phyloP scores from a whole-genome alignment of 164 flowering plant genomes.

The Protea cynaroides region DNA sequence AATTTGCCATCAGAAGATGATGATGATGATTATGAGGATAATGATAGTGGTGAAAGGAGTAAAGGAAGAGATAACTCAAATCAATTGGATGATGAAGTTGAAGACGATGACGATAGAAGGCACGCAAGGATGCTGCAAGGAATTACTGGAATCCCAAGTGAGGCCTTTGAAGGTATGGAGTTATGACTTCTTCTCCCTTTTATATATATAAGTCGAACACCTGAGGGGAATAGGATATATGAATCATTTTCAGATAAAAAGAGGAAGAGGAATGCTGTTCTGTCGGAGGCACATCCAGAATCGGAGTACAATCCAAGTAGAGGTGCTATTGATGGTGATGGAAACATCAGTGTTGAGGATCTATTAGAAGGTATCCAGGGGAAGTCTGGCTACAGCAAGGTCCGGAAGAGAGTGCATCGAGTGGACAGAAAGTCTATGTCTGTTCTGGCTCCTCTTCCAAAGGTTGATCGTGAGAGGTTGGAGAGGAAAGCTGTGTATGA shows the following conservation, averaged over 20 bases:
- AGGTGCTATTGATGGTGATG: conserved; percentile 52
- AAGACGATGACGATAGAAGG: conserved; percentile 43
- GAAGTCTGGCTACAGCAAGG: conserved; percentile 47
- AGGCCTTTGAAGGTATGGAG: conserved; percentile 59
- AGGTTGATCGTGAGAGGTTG: conserved; percentile 43
- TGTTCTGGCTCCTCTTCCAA: conserved; percentile 68
- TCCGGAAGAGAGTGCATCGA: conserved; percentile 47
- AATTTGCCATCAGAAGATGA: conserved; percentile 62
- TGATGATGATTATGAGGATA: conserved; percentile 25
- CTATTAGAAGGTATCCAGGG: conserved; percentile 69
- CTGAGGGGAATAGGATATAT: neutral
- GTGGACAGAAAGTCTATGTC: conserved; percentile 44
- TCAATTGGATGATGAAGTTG: conserved; percentile 27
- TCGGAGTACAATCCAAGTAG: conserved; percentile 69
- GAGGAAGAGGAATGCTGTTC: conserved; percentile 31
- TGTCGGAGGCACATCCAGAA: conserved; percentile 65
- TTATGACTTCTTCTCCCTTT: neutral
- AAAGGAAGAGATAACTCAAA: conserved; percentile 7
- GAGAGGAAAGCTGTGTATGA: conserved; percentile 66
- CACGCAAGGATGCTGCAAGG: conserved; percentile 69
- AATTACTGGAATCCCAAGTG: conserved; percentile 69
- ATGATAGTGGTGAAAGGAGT: neutral
- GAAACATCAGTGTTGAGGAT: conserved; percentile 53
- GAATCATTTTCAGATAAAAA: conserved; percentile 36
- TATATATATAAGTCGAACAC: conserved; percentile 2